A percentile compares a stretch with the other conserved stretches of the same genome.
phyloP scores from a whole-genome alignment of 2,329 filamentous ascomycete genomes.

The Trichoderma gracile region DNA sequence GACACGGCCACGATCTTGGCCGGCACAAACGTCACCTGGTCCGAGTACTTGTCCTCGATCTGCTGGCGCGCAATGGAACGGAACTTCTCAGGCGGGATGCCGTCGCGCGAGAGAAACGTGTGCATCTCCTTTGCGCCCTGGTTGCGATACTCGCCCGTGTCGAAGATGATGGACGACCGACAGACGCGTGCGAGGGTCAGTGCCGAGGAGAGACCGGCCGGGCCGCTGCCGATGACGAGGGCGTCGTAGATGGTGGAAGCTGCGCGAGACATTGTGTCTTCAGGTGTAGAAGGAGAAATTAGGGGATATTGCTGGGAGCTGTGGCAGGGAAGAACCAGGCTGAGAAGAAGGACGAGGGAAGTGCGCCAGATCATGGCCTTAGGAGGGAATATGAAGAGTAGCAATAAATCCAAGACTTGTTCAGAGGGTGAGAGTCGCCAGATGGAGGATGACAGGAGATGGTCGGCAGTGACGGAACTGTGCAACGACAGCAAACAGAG shows the following conservation, averaged over 20 bases:
- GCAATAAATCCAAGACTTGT: too few relatives aligned
- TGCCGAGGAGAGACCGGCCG: conserved; percentile 51
- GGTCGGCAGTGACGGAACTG: not conserved
- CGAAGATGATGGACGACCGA: conserved; percentile 50
- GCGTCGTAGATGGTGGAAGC: conserved; percentile 37
- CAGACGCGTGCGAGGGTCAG: conserved; percentile 51
- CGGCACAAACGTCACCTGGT: conserved; percentile 33
- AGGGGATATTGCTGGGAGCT: not conserved
- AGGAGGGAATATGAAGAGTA: not conserved
- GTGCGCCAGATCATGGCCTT: not conserved
- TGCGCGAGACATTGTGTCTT: not conserved
- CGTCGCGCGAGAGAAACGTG: conserved; percentile 45
- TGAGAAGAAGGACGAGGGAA: not conserved
- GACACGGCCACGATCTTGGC: conserved; percentile 30
- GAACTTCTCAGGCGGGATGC: conserved; percentile 39
- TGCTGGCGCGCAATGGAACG: conserved; percentile 40
- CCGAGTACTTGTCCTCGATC: conserved; percentile 39
- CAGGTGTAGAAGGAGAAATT: not conserved
- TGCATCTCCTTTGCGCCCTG: conserved; percentile 51
- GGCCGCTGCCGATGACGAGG: conserved; percentile 53
- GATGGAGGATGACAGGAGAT: not conserved
- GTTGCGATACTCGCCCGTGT: conserved; percentile 54
- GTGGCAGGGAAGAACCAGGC: not conserved
- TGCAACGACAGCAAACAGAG: not conserved
- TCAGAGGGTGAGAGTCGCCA: not conserved